Conservation (phyloP, 305 asterid species). For the Fraxinus sp. region DNA sequence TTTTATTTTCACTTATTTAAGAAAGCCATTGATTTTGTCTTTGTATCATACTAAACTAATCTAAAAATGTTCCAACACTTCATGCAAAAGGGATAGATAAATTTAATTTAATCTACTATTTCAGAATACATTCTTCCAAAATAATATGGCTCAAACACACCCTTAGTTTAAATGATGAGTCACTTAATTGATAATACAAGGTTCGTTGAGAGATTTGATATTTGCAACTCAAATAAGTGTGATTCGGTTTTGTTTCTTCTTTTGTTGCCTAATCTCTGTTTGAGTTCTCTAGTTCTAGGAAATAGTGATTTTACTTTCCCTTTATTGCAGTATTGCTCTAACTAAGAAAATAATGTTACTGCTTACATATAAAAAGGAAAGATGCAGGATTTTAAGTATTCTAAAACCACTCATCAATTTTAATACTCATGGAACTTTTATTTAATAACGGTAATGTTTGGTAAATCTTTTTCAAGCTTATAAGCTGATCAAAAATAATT, state of each 20-base stretch:
- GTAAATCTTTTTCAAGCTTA: neutral
- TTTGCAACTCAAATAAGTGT: neutral
- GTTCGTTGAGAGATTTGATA: neutral
- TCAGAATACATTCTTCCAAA: too few species aligned
- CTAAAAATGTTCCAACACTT: neutral
- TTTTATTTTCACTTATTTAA: slow-evolving; percentile 8
- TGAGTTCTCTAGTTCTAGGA: neutral
- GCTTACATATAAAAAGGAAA: neutral
- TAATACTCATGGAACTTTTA: neutral
- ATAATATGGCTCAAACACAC: too few species aligned
- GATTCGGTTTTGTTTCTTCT: neutral
- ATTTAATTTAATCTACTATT: neutral
- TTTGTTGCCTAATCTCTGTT: neutral
- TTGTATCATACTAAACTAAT: neutral
- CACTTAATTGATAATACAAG: neutral
- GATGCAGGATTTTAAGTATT: neutral
- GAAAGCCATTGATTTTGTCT: neutral
- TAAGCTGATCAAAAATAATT: neutral
- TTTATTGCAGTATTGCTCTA: neutral
- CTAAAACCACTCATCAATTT: neutral
- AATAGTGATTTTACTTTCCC: neutral
- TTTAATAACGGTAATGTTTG: neutral
- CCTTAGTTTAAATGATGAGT: neutral
- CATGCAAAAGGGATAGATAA: neutral
- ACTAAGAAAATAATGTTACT: neutral